A percentile compares a stretch with the other conserved stretches of the same genome.
These are phyloP conservation scores for Saccharomyces hybrid DNA, from an alignment of 1,139 yeast genomes.

Conservation along the genomic window DNA sequence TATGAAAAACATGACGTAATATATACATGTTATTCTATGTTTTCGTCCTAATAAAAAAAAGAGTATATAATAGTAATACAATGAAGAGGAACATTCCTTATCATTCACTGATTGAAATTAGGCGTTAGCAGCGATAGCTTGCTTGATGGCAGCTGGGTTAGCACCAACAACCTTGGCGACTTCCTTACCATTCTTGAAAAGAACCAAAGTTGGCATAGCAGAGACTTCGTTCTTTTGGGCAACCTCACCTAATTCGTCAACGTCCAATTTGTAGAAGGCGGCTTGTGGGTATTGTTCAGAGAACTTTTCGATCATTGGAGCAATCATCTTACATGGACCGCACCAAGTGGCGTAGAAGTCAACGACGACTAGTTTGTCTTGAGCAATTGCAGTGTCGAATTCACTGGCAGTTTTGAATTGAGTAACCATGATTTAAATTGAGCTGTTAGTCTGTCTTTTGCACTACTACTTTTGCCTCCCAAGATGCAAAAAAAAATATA, in stretches of 20 bases:
- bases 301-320: conserved; percentile 81
- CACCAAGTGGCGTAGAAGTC: conserved; percentile 97
- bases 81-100: background rate
- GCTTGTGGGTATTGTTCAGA: conserved; percentile 49
- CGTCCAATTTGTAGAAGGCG: conserved; percentile 76
- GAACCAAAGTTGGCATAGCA: conserved; percentile 85
- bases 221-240: conserved; percentile 68
- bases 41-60: background rate
- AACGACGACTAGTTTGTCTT: conserved; percentile 68
- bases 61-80: background rate
- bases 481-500: background rate
- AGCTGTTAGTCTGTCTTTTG: background rate
- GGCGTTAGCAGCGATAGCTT: conserved; percentile 51
- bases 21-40: background rate
- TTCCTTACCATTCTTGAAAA: conserved; percentile 68
- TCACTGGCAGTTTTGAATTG: conserved; percentile 46
- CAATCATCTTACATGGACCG: conserved; percentile 94
- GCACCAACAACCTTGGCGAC: conserved; percentile 79
- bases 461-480: background rate
- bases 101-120: conserved; percentile 24
- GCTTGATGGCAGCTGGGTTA: conserved; percentile 73
- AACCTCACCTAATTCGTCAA: conserved; percentile 66
- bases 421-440: conserved; percentile 35
- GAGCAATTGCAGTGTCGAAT: conserved; percentile 51
- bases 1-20: background rate